Conservation (phyloP, 2,329 filamentous ascomycete genomes). For the Fusarium sublunatum region DNA sequence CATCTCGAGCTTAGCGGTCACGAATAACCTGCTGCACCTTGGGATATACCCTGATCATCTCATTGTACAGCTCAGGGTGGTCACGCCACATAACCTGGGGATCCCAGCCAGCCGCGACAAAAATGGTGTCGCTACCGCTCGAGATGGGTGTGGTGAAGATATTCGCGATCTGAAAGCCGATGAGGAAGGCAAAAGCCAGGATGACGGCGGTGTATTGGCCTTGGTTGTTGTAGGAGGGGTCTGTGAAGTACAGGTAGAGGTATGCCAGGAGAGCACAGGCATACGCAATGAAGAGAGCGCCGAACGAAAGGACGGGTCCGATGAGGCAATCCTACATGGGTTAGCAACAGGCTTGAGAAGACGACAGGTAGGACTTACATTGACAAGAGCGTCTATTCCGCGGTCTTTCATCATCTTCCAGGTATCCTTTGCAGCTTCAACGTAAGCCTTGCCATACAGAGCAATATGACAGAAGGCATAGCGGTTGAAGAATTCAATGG, state of each 20-base stretch:
- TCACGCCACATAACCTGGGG: conserved; percentile 80
- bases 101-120: conserved; percentile 79
- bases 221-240: conserved; percentile 78
- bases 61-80: conserved; percentile 83
- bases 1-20: conserved; percentile 22
- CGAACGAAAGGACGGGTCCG: conserved; percentile 78
- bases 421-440: conserved; percentile 87
- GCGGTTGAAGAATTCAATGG: conserved; percentile 87
- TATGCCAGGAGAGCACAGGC: conserved; percentile 84
- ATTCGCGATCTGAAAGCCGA: conserved; percentile 89
- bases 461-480: conserved; percentile 95
- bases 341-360: conserved; percentile 26
- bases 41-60: conserved; percentile 85
- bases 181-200: conserved; percentile 86
- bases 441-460: conserved; percentile 89
- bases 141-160: conserved; percentile 89
- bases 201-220: conserved; percentile 80
- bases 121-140: conserved; percentile 91
- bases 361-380: conserved; percentile 55
- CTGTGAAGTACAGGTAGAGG: conserved; percentile 84
- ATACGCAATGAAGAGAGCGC: conserved; percentile 85
- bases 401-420: conserved; percentile 93
- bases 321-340: conserved; percentile 76
- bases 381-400: conserved; percentile 89
- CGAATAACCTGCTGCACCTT: conserved; percentile 81